phyloP scores from a whole-genome alignment of 129 eudicot genomes.

The Solidago caesia region DNA sequence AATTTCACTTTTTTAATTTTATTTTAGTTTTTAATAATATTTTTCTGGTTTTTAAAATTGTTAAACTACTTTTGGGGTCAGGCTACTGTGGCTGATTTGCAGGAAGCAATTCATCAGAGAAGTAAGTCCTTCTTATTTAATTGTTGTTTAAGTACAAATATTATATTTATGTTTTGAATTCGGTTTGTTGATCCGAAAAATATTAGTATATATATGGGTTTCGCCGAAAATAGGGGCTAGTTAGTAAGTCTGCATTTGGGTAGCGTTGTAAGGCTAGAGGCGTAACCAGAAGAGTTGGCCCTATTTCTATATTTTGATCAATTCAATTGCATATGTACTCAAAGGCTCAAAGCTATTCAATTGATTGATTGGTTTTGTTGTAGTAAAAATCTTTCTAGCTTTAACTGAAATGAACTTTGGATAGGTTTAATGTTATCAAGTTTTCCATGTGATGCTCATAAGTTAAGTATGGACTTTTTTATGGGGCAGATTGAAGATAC shows the following conservation, averaged over 20 bases:
- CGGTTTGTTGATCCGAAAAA: no score
- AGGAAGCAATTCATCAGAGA: conserved; percentile 82
- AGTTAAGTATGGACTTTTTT: neutral
- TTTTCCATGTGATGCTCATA: neutral
- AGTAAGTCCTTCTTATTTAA: conserved; percentile 42
- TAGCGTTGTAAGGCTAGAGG: no score
- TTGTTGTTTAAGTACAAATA: neutral
- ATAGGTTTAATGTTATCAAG: neutral
- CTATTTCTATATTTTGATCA: neutral
- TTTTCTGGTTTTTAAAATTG: conserved; percentile 22
- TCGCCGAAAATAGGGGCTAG: no score
- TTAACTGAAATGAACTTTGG: neutral
- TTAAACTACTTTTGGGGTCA: conserved; percentile 27
- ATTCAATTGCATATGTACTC: neutral
- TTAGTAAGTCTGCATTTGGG: no score
- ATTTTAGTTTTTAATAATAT: neutral
- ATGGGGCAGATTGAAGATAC: neutral
- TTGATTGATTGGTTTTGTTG: neutral
- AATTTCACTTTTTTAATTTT: neutral
- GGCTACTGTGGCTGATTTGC: conserved; percentile 98
- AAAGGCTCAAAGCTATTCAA: neutral
- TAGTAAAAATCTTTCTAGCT: neutral
- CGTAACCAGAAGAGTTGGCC: neutral
- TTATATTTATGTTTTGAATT: neutral
- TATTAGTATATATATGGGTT: no score